Evolutionary conservation across 1,139 yeast species (phyloP).

Genomic region (Yamadazyma buinensis): DNA sequence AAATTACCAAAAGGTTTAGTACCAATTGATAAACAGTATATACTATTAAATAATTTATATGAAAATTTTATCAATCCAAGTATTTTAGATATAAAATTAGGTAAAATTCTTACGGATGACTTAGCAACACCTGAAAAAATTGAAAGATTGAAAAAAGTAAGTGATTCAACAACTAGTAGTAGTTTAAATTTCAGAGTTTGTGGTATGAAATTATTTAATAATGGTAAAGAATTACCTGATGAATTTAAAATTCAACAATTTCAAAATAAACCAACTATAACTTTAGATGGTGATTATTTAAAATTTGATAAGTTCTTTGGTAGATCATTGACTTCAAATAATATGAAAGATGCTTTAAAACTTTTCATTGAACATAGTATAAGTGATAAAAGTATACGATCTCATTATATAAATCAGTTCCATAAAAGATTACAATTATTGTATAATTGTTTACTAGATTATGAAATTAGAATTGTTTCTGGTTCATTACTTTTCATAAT

Average conservation of each 20-base stretch:
- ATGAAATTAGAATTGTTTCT: slow-evolving; percentile 66
- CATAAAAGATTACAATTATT: slow-evolving; percentile 58
- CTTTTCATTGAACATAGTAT: slow-evolving; percentile 42
- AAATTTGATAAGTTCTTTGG: slow-evolving; percentile 71
- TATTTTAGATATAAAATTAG: slow-evolving; percentile 80
- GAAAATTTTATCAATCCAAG: slow-evolving; percentile 64
- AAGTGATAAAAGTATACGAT: not conserved
- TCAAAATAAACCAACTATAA: not conserved
- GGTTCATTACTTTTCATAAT: slow-evolving; percentile 71
- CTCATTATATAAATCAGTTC: slow-evolving; percentile 32
- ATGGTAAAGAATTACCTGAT: slow-evolving; percentile 9
- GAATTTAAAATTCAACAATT: not conserved
- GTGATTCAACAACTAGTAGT: slow-evolving; percentile 76
- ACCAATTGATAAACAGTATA: slow-evolving; percentile 24
- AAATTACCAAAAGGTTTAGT: slow-evolving; percentile 2
- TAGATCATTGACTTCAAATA: slow-evolving; percentile 45
- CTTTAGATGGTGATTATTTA: slow-evolving; percentile 24
- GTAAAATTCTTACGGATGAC: slow-evolving; percentile 64
- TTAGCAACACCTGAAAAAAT: slow-evolving; percentile 56
- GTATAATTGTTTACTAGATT: slow-evolving; percentile 56
- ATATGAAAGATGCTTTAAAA: slow-evolving; percentile 46
- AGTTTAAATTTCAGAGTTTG: slow-evolving; percentile 71
- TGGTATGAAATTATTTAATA: slow-evolving; percentile 69
- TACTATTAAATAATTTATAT: slow-evolving; percentile 75
- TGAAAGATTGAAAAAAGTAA: slow-evolving; percentile 57